These are phyloP conservation scores for Lyophyllum shimeji DNA, from an alignment of 768 basidiomycete genomes.

Conservation along the genomic window DNA sequence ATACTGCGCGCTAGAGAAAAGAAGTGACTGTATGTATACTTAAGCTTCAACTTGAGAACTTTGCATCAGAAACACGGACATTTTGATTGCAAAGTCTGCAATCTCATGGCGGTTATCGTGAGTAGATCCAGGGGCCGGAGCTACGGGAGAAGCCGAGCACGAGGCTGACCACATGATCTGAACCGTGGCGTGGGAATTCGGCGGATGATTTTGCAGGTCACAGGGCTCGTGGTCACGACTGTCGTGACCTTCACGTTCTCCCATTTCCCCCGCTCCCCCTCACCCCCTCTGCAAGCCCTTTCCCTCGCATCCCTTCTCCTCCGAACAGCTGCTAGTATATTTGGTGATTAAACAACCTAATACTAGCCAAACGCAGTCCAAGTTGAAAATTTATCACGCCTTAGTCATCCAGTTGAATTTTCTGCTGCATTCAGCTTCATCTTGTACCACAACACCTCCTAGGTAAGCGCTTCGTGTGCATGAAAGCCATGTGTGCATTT, in stretches of 20 bases:
- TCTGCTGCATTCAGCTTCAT: neutral
- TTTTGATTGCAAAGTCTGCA: no score
- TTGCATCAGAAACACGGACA: no score
- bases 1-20: conserved; percentile 7
- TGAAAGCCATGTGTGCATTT: neutral
- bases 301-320: conserved; percentile 1
- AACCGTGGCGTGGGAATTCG: conserved; percentile 25
- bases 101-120: neutral
- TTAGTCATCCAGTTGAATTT: neutral
- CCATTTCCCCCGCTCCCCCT: conserved; percentile 18
- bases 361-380: neutral
- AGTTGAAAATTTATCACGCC: neutral
- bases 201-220: conserved; percentile 25
- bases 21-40: conserved; percentile 10
- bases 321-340: neutral
- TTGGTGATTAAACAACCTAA: neutral
- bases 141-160: conserved; percentile 10
- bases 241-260: conserved; percentile 31
- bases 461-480: neutral
- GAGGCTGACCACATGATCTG: conserved; percentile 16
- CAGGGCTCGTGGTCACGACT: conserved; percentile 28
- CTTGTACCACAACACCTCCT: neutral
- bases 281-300: conserved; percentile 4
- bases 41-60: neutral
- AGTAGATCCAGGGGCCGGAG: neutral